Evolutionary conservation across 768 basidiomycete genomes (phyloP), one percentile per base, ranked within the genome.

Genomic region (Termitomyces sp.): DNA sequence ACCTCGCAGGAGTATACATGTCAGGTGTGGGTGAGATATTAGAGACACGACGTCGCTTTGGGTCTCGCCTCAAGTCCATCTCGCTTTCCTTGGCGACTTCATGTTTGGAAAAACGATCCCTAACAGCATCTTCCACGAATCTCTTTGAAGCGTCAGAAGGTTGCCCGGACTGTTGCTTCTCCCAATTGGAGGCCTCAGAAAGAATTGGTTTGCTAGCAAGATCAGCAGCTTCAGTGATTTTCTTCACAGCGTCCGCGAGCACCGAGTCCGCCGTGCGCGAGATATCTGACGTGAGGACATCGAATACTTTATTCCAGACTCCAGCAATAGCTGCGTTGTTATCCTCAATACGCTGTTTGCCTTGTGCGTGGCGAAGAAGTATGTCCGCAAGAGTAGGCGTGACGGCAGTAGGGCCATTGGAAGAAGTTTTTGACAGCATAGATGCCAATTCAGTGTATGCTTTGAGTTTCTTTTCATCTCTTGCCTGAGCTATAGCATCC

Each of bases 381-480:
- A 82, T 74, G 40, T 77, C 75, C 23, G 79, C 76, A 26, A 84
- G 74, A 38, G 78, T 70, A 20, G 82, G 77, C 3, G 75, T 73
- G 32, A 83, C 74, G 12, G 74, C 68, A 58, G 70, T 70, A 18
- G 77, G 75, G n/a, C 77, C 75, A 4, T 74, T 69, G 5, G 72
- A 64, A 36, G 79, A 78, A 41, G 79, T 73, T 61, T 73, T 75
- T 14, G 80, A 76, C 33, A 84, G 71, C 16, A 79, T 74, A 41
- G 76, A 69, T 8, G 81, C 81, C 50, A 85, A 71, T 36, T 79
- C 76, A 3, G 75, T 80, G 59, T 80, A 84, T 2, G 79, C 79
- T 59, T 77, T 73, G 41, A 79, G 62, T 64, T 80, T 83, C 53
- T 74, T 71, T 60, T 77, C 79, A 63, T 82, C 82, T 57, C 69